Evolutionary conservation across 768 basidiomycete species (phyloP).

Genomic region (Lactifluus subvellereus): DNA sequence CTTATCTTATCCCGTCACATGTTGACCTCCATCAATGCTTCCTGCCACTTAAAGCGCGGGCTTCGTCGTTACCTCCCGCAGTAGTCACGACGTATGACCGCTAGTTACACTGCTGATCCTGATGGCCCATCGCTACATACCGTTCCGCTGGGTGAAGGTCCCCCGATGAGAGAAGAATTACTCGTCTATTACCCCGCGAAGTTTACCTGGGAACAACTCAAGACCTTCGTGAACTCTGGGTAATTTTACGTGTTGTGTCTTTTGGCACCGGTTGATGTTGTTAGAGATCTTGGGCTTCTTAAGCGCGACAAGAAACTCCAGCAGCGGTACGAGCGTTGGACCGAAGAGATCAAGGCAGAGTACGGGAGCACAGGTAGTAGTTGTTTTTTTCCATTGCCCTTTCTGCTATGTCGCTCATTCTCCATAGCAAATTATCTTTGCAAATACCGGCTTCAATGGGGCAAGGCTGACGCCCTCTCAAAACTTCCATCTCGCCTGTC

Average conservation of each 20-base stretch:
- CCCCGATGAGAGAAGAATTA: constrained; percentile 64
- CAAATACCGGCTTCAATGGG: constrained; percentile 70
- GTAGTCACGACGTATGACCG: constrained; percentile 1
- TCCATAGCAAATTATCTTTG: constrained; percentile 63
- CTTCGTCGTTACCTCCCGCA: not conserved
- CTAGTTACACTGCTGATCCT: not conserved
- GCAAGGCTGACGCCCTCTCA: constrained; percentile 57
- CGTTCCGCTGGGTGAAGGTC: constrained; percentile 49
- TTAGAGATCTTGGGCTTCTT: constrained; percentile 72
- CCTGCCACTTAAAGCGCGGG: not conserved
- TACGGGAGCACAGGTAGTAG: constrained; percentile 63
- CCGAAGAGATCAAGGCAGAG: constrained; percentile 43
- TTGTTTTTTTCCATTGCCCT: not conserved
- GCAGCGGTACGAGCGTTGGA: constrained; percentile 58
- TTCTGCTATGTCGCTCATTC: not conserved
- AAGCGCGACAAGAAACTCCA: constrained; percentile 71
- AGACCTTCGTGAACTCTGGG: constrained; percentile 76
- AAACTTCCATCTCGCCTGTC: constrained; percentile 53
- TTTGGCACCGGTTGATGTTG: not conserved
- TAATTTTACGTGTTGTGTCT: constrained; percentile 29
- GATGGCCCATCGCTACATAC: constrained; percentile 6
- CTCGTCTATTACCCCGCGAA: constrained; percentile 62
- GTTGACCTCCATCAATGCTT: not conserved
- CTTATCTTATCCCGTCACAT: not conserved
- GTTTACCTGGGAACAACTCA: constrained; percentile 72